Conservation (phyloP, 257 asterid species). For the Fraxinus americana region DNA sequence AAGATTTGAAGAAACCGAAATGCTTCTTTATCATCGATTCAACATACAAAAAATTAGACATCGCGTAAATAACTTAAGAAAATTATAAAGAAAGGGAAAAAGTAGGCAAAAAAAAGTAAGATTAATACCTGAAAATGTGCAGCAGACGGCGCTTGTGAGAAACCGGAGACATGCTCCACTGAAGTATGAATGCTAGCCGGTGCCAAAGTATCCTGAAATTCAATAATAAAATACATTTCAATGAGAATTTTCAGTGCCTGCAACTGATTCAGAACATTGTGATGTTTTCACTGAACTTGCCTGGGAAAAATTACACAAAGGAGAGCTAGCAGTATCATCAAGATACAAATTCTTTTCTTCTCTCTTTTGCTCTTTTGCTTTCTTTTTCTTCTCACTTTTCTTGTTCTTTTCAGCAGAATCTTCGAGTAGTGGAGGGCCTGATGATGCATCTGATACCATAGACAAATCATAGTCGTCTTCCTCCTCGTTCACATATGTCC, state of each 20-base stretch:
- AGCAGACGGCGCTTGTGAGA: slow-evolving; percentile 42
- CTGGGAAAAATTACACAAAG: slow-evolving; percentile 52
- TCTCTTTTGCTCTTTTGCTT: slow-evolving; percentile 27
- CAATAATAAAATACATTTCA: background rate
- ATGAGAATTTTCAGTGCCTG: background rate
- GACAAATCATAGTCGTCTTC: slow-evolving; percentile 46
- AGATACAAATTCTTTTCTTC: slow-evolving; percentile 46
- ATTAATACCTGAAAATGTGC: slow-evolving; percentile 51
- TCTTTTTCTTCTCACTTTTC: slow-evolving; percentile 31
- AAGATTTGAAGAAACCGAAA: slow-evolving; percentile 58
- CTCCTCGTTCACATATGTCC: slow-evolving; percentile 23
- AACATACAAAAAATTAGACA: slow-evolving; percentile 13
- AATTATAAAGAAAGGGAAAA: background rate
- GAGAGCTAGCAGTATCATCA: slow-evolving; percentile 96
- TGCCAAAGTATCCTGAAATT: slow-evolving; percentile 51
- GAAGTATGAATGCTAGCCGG: slow-evolving; percentile 33
- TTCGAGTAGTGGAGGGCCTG: slow-evolving; percentile 23
- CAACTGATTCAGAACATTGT: background rate
- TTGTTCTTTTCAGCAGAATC: slow-evolving; percentile 28
- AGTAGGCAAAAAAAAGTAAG: background rate
- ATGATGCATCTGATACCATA: slow-evolving; percentile 25
- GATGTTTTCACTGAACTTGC: slow-evolving; percentile 28
- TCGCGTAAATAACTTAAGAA: background rate
- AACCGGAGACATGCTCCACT: slow-evolving; percentile 38
- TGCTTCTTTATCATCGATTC: slow-evolving; percentile 51